Evolutionary conservation across 2,329 filamentous ascomycete genomes (phyloP), one percentile per base, ranked within the genome.

Genomic region (Claviceps spartinae): DNA sequence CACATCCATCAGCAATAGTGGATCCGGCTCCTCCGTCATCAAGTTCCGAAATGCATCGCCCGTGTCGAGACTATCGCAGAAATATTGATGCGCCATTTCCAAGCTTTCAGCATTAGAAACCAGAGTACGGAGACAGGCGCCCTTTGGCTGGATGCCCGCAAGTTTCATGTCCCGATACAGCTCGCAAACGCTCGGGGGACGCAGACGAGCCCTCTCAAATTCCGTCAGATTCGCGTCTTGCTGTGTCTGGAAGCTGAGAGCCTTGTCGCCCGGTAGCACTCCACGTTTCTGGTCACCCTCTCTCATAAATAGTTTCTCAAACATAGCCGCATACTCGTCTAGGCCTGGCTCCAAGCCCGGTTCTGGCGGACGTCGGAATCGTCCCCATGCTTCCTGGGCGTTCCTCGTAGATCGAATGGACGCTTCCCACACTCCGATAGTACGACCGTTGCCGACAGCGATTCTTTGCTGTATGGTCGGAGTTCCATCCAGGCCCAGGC

Each of bases 141-240:
- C 72, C 4, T 67, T 61, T 0, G 81, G 77, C 6, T 62, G 65
- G 20, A 83, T 61, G 1, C 73, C 71, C 2, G 70, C 67, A 1
- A 60, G 61, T 13, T 68, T 61, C 79, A 89, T 85, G 43, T 73
- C 69, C 11, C 71, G 61, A 54, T 83, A 85, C 4, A 90, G 69
- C 49, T 77, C 70, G 4, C 72, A 65, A 11, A 81, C 66, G 1
- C 70, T 74, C 2, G 85, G 85, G 1, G 84, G 79, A 14, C 72
- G 69, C 44, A 81, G 68, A n/a, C 79, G 73, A 41, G 79, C 75
- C 57, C 78, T 79, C 53, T 86, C 84, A 51, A 82, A 78, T n/a
- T 82, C 75, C 54, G 73, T 85, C 60, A 73, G 75, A 63, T 74
- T 86, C 64, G 69, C 67, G 13, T 67, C 59, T 41, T 63, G 54